Conservation (phyloP, 257 asterid species). For the Capsicum pubescens region DNA sequence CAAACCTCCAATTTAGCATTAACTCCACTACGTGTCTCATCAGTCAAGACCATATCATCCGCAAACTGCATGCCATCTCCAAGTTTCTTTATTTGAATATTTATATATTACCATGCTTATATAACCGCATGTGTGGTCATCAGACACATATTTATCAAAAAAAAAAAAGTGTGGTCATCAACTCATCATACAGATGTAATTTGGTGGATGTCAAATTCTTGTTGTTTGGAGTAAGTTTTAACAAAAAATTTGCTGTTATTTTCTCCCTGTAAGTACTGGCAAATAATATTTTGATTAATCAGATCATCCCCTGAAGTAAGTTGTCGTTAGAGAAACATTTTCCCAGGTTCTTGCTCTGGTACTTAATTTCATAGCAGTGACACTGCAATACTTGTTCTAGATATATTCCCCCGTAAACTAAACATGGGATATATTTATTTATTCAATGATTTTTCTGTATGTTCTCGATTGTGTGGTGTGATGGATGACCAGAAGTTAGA, state of each 20-base stretch:
- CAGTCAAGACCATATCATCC: too few relatives aligned
- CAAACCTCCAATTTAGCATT: too few relatives aligned
- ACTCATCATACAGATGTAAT: background rate
- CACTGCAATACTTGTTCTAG: background rate
- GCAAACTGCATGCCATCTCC: background rate
- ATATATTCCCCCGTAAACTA: background rate
- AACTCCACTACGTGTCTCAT: too few relatives aligned
- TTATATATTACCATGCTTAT: background rate
- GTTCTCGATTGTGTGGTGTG: background rate
- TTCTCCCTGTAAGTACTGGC: background rate
- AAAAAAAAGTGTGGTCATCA: too few relatives aligned
- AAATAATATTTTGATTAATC: background rate
- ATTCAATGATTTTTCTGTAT: background rate
- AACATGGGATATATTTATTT: background rate
- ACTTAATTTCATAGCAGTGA: background rate
- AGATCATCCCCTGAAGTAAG: constrained; percentile 5
- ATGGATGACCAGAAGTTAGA: constrained; percentile 23
- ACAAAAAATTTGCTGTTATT: background rate
- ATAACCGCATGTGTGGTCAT: background rate
- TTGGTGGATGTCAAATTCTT: constrained; percentile 5
- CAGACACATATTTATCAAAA: background rate
- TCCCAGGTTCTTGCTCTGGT: background rate
- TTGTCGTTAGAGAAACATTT: background rate
- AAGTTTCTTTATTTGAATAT: background rate
- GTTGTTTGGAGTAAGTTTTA: background rate